A percentile compares a stretch with the other conserved stretches of the same genome.
Conservation (phyloP, 2,329 filamentous ascomycete species). For the Geosmithia putterillii region DNA sequence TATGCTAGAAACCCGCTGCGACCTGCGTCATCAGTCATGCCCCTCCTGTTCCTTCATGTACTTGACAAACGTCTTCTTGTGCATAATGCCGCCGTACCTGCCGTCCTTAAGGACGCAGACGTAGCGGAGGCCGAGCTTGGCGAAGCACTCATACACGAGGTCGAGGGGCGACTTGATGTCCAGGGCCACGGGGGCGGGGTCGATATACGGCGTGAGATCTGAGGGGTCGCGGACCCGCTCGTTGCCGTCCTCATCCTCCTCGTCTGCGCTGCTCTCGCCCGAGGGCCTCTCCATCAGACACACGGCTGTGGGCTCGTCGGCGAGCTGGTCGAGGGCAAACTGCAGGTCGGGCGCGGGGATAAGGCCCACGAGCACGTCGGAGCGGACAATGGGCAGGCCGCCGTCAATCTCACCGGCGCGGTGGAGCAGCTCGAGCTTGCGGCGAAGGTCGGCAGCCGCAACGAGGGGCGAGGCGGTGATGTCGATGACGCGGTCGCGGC, state of each 20-base stretch:
- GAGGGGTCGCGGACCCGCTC: conserved; percentile 62
- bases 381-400: conserved; percentile 72
- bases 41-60: conserved; percentile 79
- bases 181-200: conserved; percentile 79
- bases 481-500: conserved; percentile 73
- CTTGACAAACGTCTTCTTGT: conserved; percentile 95
- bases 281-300: conserved; percentile 61
- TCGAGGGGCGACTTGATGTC: conserved; percentile 89
- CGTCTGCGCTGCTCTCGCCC: conserved; percentile 47
- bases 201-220: conserved; percentile 85
- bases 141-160: conserved; percentile 91
- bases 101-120: conserved; percentile 82
- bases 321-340: conserved; percentile 76
- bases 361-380: conserved; percentile 72
- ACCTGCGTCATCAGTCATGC: conserved; percentile 13
- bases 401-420: conserved; percentile 83
- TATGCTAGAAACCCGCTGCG: too few species aligned
- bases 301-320: conserved; percentile 57
- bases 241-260: conserved; percentile 39
- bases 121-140: conserved; percentile 84
- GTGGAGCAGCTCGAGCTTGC: conserved; percentile 72
- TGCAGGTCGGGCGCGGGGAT: conserved; percentile 92
- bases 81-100: conserved; percentile 74
- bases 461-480: conserved; percentile 75
- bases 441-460: conserved; percentile 60